Evolutionary conservation across 768 basidiomycete species (phyloP), one percentile per base, ranked within the genome.

Genomic region (Mycena metata): DNA sequence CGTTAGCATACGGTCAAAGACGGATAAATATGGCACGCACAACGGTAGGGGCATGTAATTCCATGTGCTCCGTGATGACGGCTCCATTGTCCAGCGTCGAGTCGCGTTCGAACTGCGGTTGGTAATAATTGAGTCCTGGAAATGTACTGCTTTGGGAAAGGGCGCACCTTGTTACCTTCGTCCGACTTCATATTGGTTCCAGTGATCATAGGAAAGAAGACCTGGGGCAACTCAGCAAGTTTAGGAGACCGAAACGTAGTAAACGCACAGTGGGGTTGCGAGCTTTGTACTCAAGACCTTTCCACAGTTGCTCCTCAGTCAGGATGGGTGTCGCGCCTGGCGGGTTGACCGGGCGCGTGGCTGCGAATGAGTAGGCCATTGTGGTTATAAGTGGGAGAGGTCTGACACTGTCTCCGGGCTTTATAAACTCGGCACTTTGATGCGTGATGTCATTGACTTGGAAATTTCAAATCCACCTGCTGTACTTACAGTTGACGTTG

Each of bases 221-320:
- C 26, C 30, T 54, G 15, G 9, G 15, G 39, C 39, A 39, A 54
- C 7, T 33, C 4, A 17, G 16, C 39, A 39, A 23, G 11, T 35
- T 10, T 0, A 35, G 36, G 21, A 56, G 39, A 23, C 42, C 43
- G 54, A 61, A 17, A 75, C 75, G 64, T 72, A 75, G 75, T 16
- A 61, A 69, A 7, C 73, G 64, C 10, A 79, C 67, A 35, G 58
- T 23, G 3, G 78, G 78, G 1, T 75, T 52, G 9, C 78, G 74
- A 4, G 76, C 73, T 59, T 79, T 79, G 13, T 75, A 69, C 16
- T 73, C 71, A 10, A 79, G 52, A 10, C 78, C 78, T 39, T 75
- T 71, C 77, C 76, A 78, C 0, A 79, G 69, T 50, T 77, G 76
- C 33, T 58, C 74, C 58, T 76, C 76, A 0, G 73, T 77, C 16